Evolutionary conservation across 2,329 filamentous ascomycete species (phyloP).

Genomic region (Colletotrichum navitas): DNA sequence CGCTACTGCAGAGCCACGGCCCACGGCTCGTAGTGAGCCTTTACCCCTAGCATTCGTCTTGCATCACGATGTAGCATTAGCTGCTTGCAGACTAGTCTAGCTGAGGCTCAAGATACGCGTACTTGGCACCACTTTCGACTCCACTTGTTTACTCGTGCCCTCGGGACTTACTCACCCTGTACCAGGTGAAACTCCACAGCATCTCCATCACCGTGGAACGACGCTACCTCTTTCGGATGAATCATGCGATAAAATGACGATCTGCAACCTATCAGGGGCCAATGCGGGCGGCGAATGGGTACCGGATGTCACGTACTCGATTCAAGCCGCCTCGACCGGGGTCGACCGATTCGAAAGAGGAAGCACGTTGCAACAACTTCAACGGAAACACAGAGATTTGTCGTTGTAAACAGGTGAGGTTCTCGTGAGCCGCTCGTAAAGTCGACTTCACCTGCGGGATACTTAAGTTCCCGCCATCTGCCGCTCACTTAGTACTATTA

Average conservation of each 20-base stretch:
- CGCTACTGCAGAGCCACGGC: too few species aligned
- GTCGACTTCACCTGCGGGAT: background rate
- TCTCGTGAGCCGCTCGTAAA: slow-evolving; percentile 2
- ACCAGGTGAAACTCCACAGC: slow-evolving; percentile 1
- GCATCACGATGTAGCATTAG: too few species aligned
- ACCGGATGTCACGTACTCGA: background rate
- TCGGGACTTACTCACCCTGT: background rate
- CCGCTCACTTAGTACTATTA: slow-evolving; percentile 12
- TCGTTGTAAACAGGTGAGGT: background rate
- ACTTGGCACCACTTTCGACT: too few species aligned
- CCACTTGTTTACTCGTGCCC: too few species aligned
- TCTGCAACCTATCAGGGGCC: slow-evolving; percentile 15
- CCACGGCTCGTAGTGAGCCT: too few species aligned
- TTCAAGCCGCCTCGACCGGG: background rate
- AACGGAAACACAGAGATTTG: slow-evolving; percentile 16
- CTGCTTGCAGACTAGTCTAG: too few species aligned
- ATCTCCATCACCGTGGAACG: background rate
- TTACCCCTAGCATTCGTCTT: too few species aligned
- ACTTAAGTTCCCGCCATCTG: slow-evolving; percentile 27
- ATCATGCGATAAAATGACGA: slow-evolving; percentile 12
- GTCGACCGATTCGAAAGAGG: background rate
- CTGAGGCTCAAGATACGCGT: too few species aligned
- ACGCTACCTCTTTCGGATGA: background rate
- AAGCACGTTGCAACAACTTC: background rate
- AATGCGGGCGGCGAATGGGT: background rate